Evolutionary conservation across 2,329 filamentous ascomycete genomes (phyloP).

Genomic region (Alternaria postmessia): DNA sequence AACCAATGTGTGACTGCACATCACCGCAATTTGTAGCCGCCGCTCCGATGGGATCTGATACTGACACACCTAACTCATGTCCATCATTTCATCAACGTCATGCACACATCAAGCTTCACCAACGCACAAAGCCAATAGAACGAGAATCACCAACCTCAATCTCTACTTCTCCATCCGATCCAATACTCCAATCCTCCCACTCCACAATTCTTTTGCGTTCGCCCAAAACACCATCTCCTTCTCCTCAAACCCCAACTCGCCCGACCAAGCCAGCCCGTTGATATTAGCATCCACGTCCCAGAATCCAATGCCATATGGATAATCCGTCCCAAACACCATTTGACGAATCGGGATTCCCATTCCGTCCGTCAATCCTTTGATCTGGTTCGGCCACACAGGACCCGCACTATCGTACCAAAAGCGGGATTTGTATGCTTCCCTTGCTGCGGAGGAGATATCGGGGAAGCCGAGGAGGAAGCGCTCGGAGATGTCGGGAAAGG

Average conservation of each 20-base stretch:
- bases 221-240: constrained; percentile 39
- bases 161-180: neutral
- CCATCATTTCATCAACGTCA: neutral
- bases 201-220: constrained; percentile 41
- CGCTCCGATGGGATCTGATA: neutral
- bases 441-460: constrained; percentile 29
- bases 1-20: neutral
- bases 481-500: constrained; percentile 47
- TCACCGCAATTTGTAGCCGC: neutral
- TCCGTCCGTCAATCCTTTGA: constrained; percentile 46
- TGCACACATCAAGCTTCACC: neutral
- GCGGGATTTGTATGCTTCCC: constrained; percentile 40
- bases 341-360: constrained; percentile 40
- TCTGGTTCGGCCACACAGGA: constrained; percentile 48
- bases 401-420: constrained; percentile 52
- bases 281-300: constrained; percentile 49
- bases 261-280: constrained; percentile 33
- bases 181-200: constrained; percentile 27
- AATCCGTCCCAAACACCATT: constrained; percentile 51
- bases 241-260: constrained; percentile 30
- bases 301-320: constrained; percentile 50
- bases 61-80: neutral
- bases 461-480: constrained; percentile 47
- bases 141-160: neutral
- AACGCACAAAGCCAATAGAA: neutral